phyloP scores from a whole-genome alignment of 2,329 filamentous ascomycete species.

The Fusarium sp. region DNA sequence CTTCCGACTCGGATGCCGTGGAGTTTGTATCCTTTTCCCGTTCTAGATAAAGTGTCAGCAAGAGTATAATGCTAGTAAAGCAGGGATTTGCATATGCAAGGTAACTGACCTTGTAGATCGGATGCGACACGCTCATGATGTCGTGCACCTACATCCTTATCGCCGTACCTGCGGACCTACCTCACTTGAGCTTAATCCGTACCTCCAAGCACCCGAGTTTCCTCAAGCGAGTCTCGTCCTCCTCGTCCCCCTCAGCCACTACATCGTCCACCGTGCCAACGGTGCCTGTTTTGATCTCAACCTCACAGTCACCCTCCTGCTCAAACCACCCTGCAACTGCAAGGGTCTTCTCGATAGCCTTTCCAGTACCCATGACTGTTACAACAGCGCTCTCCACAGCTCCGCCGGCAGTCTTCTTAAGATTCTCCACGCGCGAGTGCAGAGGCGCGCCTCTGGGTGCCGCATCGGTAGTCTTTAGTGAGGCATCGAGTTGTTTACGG shows the following conservation, averaged over 20 bases:
- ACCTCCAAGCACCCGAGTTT: slow-evolving; percentile 65
- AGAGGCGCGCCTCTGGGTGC: slow-evolving; percentile 62
- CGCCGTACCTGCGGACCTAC: neutral
- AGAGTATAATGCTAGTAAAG: neutral
- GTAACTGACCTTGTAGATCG: slow-evolving; percentile 19
- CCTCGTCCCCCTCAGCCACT: slow-evolving; percentile 54
- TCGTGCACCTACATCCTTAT: slow-evolving; percentile 13
- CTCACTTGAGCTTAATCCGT: slow-evolving; percentile 59
- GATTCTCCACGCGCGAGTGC: slow-evolving; percentile 57
- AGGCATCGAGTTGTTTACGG: slow-evolving; percentile 69
- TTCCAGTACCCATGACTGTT: slow-evolving; percentile 71
- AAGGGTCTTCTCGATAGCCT: slow-evolving; percentile 72
- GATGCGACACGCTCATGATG: slow-evolving; percentile 6
- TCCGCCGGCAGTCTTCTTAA: slow-evolving; percentile 50
- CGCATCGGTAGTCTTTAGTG: slow-evolving; percentile 55
- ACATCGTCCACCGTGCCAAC: slow-evolving; percentile 76
- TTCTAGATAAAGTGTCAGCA: slow-evolving; percentile 19
- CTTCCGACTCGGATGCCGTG: slow-evolving; percentile 33
- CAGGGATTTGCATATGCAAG: slow-evolving; percentile 15
- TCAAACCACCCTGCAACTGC: slow-evolving; percentile 73
- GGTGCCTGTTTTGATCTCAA: slow-evolving; percentile 71
- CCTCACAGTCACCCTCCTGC: slow-evolving; percentile 67
- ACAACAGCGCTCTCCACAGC: slow-evolving; percentile 56
- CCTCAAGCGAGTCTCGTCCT: slow-evolving; percentile 56
- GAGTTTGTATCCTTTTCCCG: neutral